phyloP scores from a whole-genome alignment of 352 stramenopile species.

The Phytophthora hibernalis region DNA sequence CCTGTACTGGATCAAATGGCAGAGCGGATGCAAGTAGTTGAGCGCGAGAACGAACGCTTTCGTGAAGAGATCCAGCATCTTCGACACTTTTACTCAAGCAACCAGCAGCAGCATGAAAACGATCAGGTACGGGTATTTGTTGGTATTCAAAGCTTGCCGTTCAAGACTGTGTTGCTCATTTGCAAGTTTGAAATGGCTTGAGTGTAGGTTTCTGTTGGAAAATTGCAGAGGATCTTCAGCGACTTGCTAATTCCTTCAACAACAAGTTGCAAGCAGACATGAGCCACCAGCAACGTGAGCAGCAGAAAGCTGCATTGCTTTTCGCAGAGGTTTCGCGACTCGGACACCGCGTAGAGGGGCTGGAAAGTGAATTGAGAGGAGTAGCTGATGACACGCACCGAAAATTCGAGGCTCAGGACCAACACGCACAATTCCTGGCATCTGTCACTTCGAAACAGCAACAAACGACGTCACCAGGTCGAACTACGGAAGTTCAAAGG shows the following conservation, averaged over 20 bases:
- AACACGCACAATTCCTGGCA: constrained; percentile 42
- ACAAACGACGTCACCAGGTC: constrained; percentile 29
- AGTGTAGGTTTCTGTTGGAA: constrained; percentile 23
- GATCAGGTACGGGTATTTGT: constrained; percentile 47
- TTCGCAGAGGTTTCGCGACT: constrained; percentile 72
- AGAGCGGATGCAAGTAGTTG: constrained; percentile 47
- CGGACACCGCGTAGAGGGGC: constrained; percentile 52
- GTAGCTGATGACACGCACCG: constrained; percentile 44
- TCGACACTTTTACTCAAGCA: constrained; percentile 59
- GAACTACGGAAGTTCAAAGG: constrained; percentile 32
- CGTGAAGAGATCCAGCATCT: constrained; percentile 65
- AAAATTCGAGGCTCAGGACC: constrained; percentile 54
- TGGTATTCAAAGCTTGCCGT: not conserved
- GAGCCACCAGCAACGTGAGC: constrained; percentile 61
- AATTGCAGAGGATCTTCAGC: constrained; percentile 65
- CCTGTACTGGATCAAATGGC: constrained; percentile 15
- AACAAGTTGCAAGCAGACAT: constrained; percentile 64
- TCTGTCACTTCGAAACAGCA: constrained; percentile 43
- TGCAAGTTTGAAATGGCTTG: constrained; percentile 8
- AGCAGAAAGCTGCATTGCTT: constrained; percentile 72
- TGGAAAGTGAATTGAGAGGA: constrained; percentile 41
- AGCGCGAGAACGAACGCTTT: constrained; percentile 68
- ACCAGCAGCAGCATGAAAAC: constrained; percentile 63
- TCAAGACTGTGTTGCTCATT: not conserved
- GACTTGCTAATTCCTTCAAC: constrained; percentile 57